Percentiles rank a stretch among this genome's conserved stretches.
phyloP scores from a whole-genome alignment of 1,284 basidiomycete genomes.

The Ganoderma multipileum region DNA sequence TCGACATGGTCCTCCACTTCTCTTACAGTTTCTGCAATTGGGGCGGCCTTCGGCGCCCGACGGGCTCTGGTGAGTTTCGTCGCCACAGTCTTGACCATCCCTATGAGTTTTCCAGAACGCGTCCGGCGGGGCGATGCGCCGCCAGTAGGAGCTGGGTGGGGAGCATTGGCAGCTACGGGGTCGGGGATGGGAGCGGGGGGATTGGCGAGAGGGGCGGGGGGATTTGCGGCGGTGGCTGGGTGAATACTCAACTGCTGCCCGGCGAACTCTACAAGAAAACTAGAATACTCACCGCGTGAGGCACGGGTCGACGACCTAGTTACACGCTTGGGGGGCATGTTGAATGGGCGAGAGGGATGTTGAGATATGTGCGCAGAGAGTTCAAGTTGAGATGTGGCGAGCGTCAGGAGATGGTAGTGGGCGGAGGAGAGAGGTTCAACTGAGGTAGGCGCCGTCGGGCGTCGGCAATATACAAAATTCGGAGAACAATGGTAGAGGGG shows the following conservation, averaged over 20 bases:
- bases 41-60: slow-evolving; percentile 10
- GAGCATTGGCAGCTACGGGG: not conserved
- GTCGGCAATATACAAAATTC: not conserved
- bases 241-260: slow-evolving; percentile 13
- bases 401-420: slow-evolving; percentile 16
- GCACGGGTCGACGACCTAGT: slow-evolving; percentile 21
- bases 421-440: slow-evolving; percentile 8
- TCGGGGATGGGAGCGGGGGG: slow-evolving; percentile 6
- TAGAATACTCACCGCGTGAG: slow-evolving; percentile 19
- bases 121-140: slow-evolving; percentile 10
- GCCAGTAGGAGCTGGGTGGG: not conserved
- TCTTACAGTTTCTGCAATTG: not conserved
- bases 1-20: not conserved
- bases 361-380: not conserved
- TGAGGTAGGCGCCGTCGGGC: not conserved
- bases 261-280: not conserved
- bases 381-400: not conserved
- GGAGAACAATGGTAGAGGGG: not conserved
- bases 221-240: slow-evolving; percentile 15
- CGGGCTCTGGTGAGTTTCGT: slow-evolving; percentile 22
- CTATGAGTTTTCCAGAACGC: slow-evolving; percentile 23
- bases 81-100: slow-evolving; percentile 16
- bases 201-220: not conserved
- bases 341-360: slow-evolving; percentile 3
- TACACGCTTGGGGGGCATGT: slow-evolving; percentile 15